A percentile compares a stretch with the other conserved stretches of the same genome.
These are phyloP conservation scores for Colletotrichum lupini DNA, from an alignment of 2,329 filamentous ascomycete genomes.

Conservation along the genomic window DNA sequence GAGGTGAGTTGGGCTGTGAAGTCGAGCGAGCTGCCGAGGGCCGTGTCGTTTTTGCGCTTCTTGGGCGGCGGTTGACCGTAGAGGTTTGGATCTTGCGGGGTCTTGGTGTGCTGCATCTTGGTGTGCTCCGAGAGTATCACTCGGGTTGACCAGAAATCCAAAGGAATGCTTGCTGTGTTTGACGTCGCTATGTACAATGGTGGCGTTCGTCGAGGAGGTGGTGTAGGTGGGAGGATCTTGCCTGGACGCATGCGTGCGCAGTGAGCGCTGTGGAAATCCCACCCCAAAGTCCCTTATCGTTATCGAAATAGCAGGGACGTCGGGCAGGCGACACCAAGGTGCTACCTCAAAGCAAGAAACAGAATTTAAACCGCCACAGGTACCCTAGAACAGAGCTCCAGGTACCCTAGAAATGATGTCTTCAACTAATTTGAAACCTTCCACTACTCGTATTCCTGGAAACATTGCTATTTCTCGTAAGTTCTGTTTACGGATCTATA, in stretches of 20 bases:
- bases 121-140: too few species aligned
- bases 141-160: background rate
- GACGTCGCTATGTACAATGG: too few species aligned
- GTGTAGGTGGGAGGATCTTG: background rate
- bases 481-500: background rate
- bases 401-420: background rate
- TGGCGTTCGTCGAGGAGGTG: background rate
- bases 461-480: background rate
- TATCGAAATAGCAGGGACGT: background rate
- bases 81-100: slow-evolving; percentile 75
- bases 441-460: background rate
- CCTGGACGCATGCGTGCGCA: background rate
- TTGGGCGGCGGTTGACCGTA: slow-evolving; percentile 82
- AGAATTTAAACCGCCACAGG: too few species aligned
- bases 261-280: background rate
- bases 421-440: background rate
- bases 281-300: background rate
- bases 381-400: background rate
- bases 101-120: slow-evolving; percentile 41
- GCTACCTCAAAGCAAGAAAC: too few species aligned
- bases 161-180: background rate
- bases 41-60: slow-evolving; percentile 75
- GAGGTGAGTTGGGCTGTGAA: slow-evolving; percentile 91
- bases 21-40: slow-evolving; percentile 78
- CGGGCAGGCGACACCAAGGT: too few species aligned